Evolutionary conservation across 768 basidiomycete genomes (phyloP), one percentile per base, ranked within the genome.

Genomic region (Tylopilus vinaceipallidus): DNA sequence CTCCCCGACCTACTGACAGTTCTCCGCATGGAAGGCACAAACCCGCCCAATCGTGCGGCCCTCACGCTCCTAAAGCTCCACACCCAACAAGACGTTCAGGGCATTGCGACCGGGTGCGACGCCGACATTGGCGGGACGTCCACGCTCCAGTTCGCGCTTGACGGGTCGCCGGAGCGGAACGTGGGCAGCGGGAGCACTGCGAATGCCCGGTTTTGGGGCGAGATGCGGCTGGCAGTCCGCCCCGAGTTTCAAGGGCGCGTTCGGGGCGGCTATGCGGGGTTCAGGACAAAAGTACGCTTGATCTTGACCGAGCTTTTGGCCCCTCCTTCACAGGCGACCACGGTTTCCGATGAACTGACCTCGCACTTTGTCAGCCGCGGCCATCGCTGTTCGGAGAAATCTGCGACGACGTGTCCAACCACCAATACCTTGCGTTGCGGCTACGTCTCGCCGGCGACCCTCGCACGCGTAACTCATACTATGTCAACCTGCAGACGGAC

Each of bases 401-500:
- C 42, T 79, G 77, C 4, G 92, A 95, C 61, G 94, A 98, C 71
- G 81, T 90, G 26, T 86, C 88, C 29, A 73, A 78, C 33, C 90
- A 95, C 63, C 76, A 81, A 16, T 98, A 87, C 68, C 75, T 98
- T 23, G 83, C 84, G 2, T 72, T 98, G 43, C 84, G 90, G 4
- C 71, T 97, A 11, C 84, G 90, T 14, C 80, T 86, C 51, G 79
- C 79, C 22, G 95, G 93, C 3, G 82, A 91, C 55, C 82, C 84
- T 19, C 76, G 80, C 34, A 88, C 88, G 35, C 81, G 83, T 54
- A 82, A 82, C 56, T 84, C 89, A n/a, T 98, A 93, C 75, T 95
- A 88, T 57, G 87, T 92, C 41, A 98, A 98, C 69, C 72, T 98
- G 39, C 94, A 97, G 66, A 95, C 93, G 3, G 88, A 92, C 44